Evolutionary conservation across 177 flowering plant species (phyloP).

Genomic region (Telopea speciosissima): DNA sequence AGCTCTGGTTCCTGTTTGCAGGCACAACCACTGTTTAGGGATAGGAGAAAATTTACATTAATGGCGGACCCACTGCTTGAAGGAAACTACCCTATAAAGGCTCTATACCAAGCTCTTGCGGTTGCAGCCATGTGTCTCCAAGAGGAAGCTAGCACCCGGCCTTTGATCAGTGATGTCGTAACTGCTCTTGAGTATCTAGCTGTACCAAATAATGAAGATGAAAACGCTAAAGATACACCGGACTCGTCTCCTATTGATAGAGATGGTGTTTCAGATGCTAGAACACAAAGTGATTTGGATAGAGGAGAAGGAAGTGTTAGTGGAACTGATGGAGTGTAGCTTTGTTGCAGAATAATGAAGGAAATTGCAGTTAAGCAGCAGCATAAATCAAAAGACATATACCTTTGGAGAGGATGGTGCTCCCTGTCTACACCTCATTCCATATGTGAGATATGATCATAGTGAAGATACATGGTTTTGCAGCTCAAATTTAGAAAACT

Average conservation of each 20-base stretch:
- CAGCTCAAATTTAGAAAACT: background rate
- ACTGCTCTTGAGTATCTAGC: slow-evolving; percentile 59
- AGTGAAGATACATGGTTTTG: background rate
- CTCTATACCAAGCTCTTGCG: slow-evolving; percentile 77
- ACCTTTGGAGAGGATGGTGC: background rate
- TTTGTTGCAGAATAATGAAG: background rate
- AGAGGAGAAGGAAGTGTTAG: background rate
- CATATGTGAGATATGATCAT: background rate
- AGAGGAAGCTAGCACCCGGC: slow-evolving; percentile 66
- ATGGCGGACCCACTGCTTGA: slow-evolving; percentile 75
- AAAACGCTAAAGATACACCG: background rate
- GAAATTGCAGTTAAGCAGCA: background rate
- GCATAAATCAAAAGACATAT: background rate
- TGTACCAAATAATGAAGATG: slow-evolving; percentile 10
- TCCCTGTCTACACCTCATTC: background rate
- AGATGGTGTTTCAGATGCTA: slow-evolving; percentile 6
- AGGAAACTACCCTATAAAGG: slow-evolving; percentile 53
- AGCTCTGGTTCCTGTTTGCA: slow-evolving; percentile 15
- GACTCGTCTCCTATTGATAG: slow-evolving; percentile 6
- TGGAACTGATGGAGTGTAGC: background rate
- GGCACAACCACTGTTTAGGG: slow-evolving; percentile 81
- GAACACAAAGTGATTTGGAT: background rate
- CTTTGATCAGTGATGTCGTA: slow-evolving; percentile 76
- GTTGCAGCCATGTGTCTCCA: slow-evolving; percentile 91
- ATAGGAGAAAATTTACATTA: slow-evolving; percentile 50